Conservation (phyloP, 768 basidiomycete genomes). For the Tremella mesenterica region DNA sequence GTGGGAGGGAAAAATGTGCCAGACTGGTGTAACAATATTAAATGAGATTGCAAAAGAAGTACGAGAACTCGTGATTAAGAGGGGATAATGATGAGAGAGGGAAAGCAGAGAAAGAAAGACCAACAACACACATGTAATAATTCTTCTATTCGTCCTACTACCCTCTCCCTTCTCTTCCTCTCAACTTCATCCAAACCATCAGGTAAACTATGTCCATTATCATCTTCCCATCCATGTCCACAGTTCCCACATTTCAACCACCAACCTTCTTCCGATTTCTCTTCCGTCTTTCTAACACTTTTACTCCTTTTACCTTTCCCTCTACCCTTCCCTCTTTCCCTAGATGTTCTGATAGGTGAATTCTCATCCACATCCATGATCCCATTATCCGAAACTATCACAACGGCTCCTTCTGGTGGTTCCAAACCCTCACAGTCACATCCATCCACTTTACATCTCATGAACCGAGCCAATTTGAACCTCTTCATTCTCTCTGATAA, state of each 20-base stretch:
- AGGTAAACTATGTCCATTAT: slow-evolving; percentile 52
- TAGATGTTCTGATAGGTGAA: slow-evolving; percentile 58
- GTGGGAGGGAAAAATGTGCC: too few relatives aligned
- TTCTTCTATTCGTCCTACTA: slow-evolving; percentile 74
- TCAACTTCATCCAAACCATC: slow-evolving; percentile 29
- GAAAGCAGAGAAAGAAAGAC: too few relatives aligned
- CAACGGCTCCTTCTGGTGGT: slow-evolving; percentile 55
- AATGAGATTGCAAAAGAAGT: too few relatives aligned
- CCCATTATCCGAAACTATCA: slow-evolving; percentile 48
- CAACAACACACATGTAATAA: slow-evolving; percentile 66
- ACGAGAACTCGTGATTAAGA: too few relatives aligned
- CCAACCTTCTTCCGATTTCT: slow-evolving; percentile 54
- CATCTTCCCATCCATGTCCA: slow-evolving; percentile 38
- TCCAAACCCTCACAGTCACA: slow-evolving; percentile 69
- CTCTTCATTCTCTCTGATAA: slow-evolving; percentile 19
- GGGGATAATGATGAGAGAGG: too few relatives aligned
- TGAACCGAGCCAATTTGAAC: slow-evolving; percentile 72
- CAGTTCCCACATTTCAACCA: slow-evolving; percentile 39
- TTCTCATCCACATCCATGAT: slow-evolving; percentile 55
- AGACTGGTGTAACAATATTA: too few relatives aligned
- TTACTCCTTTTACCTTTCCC: too few relatives aligned
- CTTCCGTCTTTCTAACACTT: slow-evolving; percentile 50
- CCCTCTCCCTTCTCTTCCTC: slow-evolving; percentile 55
- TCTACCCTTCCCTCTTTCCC: slow-evolving; percentile 62
- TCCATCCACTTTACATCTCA: slow-evolving; percentile 52